These are phyloP conservation scores for Russula sp. DNA, from an alignment of 768 basidiomycete genomes.

Conservation along the genomic window DNA sequence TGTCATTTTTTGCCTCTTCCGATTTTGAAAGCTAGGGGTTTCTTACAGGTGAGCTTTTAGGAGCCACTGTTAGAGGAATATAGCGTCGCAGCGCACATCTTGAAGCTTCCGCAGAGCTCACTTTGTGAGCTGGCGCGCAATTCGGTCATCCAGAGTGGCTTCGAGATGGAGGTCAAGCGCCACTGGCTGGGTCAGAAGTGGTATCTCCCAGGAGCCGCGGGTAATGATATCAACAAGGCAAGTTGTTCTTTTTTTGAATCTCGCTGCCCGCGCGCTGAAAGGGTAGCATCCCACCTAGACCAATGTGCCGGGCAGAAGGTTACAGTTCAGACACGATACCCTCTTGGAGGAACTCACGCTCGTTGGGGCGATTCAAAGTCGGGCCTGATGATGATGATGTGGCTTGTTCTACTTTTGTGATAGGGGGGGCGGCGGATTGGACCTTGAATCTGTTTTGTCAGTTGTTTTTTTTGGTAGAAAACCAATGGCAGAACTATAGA, in stretches of 20 bases:
- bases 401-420: neutral
- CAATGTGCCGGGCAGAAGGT: constrained; percentile 90
- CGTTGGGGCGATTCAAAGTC: constrained; percentile 32
- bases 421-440: neutral
- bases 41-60: constrained; percentile 33
- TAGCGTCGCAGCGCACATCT: constrained; percentile 95
- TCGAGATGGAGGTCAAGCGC: constrained; percentile 96
- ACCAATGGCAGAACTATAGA: too few relatives aligned
- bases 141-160: constrained; percentile 93
- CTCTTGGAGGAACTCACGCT: constrained; percentile 77
- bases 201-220: constrained; percentile 88
- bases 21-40: neutral
- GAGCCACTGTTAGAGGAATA: constrained; percentile 96
- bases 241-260: neutral
- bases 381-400: neutral
- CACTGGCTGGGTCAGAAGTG: constrained; percentile 92
- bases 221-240: constrained; percentile 96
- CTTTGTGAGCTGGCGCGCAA: constrained; percentile 97
- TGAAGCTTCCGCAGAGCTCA: constrained; percentile 90
- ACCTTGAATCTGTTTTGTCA: too few relatives aligned
- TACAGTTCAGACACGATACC: constrained; percentile 88
- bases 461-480: too few relatives aligned
- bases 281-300: constrained; percentile 45
- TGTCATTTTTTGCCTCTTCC: neutral
- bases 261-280: neutral